Evolutionary conservation across 2,329 filamentous ascomycete species (phyloP), one percentile per base, ranked within the genome.

Genomic region (Penicillium sp.): DNA sequence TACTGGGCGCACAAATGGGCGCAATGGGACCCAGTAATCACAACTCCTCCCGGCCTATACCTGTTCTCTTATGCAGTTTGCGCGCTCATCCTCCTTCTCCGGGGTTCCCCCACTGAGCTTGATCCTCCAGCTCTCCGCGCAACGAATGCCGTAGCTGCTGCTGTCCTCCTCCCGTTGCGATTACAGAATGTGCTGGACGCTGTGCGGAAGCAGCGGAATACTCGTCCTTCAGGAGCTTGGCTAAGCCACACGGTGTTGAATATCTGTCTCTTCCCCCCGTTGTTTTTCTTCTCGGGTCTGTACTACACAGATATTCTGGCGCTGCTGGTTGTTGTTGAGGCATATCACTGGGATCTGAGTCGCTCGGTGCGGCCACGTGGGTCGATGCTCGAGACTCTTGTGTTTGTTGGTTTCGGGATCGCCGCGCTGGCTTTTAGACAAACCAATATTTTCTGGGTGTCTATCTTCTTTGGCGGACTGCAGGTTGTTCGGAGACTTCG

Each of bases 391-490:
- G 67, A 72, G 49, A 67, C 73, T 29, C 26, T 76, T 29, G 67
- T 72, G 55, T 75, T 88, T 0, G 64, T 91, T 0, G 1, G 82
- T 0, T 74, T 90, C 6, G 93, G 93, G 0, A 66, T 92, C 0
- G 65, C 86, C 1, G 84, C 92, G 1, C 82, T 99, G 21, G 79
- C 85, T 2, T 95, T 97, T 82, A 85, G 95, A 26, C 95, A 99
- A 76, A 99, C 95, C 0, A 99, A 99, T 71, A 90, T 98, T 60
- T 97, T 99, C 74, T 99, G 95, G 95, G 89, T 93, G 0, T 90
- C 79, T 17, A 68, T 82, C 4, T 83, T 81, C 66, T 66, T 82
- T 19, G 81, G 79, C 35, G 81, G 80, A 26, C 67, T 83, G 51
- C 78, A 79, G 62, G 74, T 78, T 29, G 71, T 80, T 17, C 73